phyloP scores from a whole-genome alignment of 345 rosid species.

The Reutealis trisperma region DNA sequence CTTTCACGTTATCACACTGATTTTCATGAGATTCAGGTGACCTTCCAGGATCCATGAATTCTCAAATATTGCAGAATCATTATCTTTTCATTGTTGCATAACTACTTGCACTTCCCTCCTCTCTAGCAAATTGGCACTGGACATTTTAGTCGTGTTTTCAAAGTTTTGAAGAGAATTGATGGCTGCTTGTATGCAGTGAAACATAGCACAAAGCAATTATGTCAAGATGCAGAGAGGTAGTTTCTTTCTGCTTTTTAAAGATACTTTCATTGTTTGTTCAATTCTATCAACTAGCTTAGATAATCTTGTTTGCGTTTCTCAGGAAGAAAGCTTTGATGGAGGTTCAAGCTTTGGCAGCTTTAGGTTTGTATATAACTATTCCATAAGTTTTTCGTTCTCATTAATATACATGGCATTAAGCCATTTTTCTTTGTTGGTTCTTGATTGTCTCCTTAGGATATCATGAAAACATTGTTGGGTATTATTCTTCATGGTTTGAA shows the following conservation, averaged over 20 bases:
- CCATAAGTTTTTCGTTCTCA: neutral
- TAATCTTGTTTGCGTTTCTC: slow-evolving; percentile 24
- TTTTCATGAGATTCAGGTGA: slow-evolving; percentile 93
- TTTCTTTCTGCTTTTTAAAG: neutral
- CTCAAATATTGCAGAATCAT: neutral
- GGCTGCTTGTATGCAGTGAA: slow-evolving; percentile 97
- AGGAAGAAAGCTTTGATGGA: slow-evolving; percentile 98
- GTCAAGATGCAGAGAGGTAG: slow-evolving; percentile 80
- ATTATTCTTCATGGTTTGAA: slow-evolving; percentile 95
- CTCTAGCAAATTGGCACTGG: slow-evolving; percentile 87
- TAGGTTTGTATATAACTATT: slow-evolving; percentile 48
- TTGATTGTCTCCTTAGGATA: slow-evolving; percentile 48
- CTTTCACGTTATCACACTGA: slow-evolving; percentile 90
- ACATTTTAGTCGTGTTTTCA: slow-evolving; percentile 82
- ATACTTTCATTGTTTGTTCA: neutral
- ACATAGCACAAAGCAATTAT: slow-evolving; percentile 63
- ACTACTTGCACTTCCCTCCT: slow-evolving; percentile 5
- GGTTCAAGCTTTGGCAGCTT: slow-evolving; percentile 96
- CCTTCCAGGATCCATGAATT: neutral
- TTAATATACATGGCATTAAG: neutral
- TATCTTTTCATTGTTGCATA: neutral
- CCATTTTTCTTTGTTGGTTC: slow-evolving; percentile 14
- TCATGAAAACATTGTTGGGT: slow-evolving; percentile 82
- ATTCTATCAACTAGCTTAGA: slow-evolving; percentile 14
- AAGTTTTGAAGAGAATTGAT: slow-evolving; percentile 90